Evolutionary conservation across 2,329 filamentous ascomycete genomes (phyloP).

Genomic region (Pseudophaeomoniella oleicola): DNA sequence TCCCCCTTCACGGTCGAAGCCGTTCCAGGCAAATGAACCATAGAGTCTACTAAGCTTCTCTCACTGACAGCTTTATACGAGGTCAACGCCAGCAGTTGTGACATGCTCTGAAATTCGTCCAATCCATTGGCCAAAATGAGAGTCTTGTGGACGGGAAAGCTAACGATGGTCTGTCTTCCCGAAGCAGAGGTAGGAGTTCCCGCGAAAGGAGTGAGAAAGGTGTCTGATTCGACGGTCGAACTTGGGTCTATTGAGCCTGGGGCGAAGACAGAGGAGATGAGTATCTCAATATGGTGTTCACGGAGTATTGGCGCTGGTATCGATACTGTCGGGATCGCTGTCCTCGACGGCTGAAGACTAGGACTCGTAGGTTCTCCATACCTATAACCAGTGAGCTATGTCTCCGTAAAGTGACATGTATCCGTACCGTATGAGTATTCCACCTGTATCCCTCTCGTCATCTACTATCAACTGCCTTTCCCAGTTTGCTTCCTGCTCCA

Average conservation of each 20-base stretch:
- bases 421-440: constrained; percentile 48
- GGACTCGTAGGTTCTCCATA: constrained; percentile 34
- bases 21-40: constrained; percentile 38
- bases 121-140: constrained; percentile 62
- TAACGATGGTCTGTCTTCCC: constrained; percentile 50
- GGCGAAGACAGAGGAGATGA: constrained; percentile 38
- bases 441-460: constrained; percentile 34
- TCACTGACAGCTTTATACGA: constrained; percentile 21
- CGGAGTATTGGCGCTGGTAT: constrained; percentile 42
- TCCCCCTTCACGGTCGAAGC: constrained; percentile 24
- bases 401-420: constrained; percentile 28
- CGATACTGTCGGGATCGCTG: constrained; percentile 37
- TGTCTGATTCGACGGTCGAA: constrained; percentile 36
- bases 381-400: constrained; percentile 17
- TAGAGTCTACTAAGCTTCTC: constrained; percentile 34
- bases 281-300: constrained; percentile 43
- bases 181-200: constrained; percentile 52
- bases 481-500: constrained; percentile 50
- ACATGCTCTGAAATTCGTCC: constrained; percentile 39
- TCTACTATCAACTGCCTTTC: constrained; percentile 43
- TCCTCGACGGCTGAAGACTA: constrained; percentile 31
- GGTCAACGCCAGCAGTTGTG: constrained; percentile 17
- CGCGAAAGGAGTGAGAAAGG: constrained; percentile 60
- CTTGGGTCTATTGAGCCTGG: constrained; percentile 24
- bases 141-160: constrained; percentile 72